Evolutionary conservation across 768 basidiomycete species (phyloP).

Genomic region (Xerocomus brunneocitrinus): DNA sequence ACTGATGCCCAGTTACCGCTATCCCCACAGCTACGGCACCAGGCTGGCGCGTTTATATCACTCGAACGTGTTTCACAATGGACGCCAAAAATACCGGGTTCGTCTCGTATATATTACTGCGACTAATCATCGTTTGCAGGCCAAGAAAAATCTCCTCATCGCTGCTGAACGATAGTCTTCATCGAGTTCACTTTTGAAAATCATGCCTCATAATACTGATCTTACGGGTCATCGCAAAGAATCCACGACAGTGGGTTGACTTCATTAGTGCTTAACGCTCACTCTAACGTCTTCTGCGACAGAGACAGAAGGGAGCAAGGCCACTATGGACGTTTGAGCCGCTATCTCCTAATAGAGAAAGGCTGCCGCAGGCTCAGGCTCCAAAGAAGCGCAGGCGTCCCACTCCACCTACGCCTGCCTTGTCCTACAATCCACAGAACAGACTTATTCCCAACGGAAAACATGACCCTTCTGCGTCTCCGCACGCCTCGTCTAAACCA

Average conservation of each 20-base stretch:
- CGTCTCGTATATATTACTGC: constrained; percentile 26
- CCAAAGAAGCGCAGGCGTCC: constrained; percentile 23
- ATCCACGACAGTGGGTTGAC: constrained; percentile 15
- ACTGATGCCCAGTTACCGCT: constrained; percentile 18
- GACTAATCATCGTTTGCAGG: constrained; percentile 10
- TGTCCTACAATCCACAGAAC: constrained; percentile 18
- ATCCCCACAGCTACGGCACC: constrained; percentile 32
- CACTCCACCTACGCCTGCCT: constrained; percentile 16
- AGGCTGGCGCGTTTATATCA: constrained; percentile 31
- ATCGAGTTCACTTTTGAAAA: not conserved
- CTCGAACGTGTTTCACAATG: constrained; percentile 24
- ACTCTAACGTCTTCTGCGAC: constrained; percentile 9
- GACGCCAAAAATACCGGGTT: constrained; percentile 16
- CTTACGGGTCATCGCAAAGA: constrained; percentile 15
- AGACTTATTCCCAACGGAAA: constrained; percentile 22
- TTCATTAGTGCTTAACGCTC: constrained; percentile 10
- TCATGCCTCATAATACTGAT: constrained; percentile 15
- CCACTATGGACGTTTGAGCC: constrained; percentile 22
- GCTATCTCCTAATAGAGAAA: constrained; percentile 25
- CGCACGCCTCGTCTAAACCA: constrained; percentile 4
- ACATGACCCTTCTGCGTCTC: constrained; percentile 13
- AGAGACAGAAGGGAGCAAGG: constrained; percentile 20
- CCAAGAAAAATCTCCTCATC: constrained; percentile 13
- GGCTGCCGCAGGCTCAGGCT: constrained; percentile 9
- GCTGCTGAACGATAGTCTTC: constrained; percentile 6